A percentile compares a stretch with the other conserved stretches of the same genome.
Evolutionary conservation across 371 early-diverging fungal genomes (phyloP).

Genomic region (Rhizopus stolonifer): DNA sequence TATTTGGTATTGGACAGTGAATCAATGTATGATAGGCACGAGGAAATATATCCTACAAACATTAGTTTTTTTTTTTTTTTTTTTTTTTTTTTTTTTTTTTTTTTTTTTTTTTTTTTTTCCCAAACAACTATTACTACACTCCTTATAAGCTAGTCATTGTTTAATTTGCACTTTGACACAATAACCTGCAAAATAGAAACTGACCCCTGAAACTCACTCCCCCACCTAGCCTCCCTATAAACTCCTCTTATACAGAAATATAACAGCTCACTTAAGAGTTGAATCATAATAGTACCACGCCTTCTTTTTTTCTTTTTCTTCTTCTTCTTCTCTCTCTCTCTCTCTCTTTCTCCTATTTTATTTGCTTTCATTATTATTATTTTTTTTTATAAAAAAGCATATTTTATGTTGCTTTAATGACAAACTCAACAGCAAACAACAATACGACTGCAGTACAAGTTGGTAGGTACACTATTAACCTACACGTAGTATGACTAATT

Average conservation of each 20-base stretch:
- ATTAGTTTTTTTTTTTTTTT: not conserved
- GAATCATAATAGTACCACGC: not conserved
- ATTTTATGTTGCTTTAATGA: constrained; percentile 1
- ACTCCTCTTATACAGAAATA: constrained; percentile 2
- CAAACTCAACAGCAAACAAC: not conserved
- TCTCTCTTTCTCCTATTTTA: not conserved
- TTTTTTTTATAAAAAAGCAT: constrained; percentile 8
- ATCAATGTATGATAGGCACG: constrained; percentile 72
- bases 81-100: not conserved
- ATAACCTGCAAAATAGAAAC: not conserved
- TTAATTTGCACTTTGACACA: not conserved
- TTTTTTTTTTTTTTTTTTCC: not conserved
- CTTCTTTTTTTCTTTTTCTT: not conserved
- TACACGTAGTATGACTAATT: not conserved
- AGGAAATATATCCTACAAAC: constrained; percentile 60
- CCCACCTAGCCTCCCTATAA: not conserved
- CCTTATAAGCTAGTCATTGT: no score
- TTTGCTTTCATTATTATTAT: not conserved
- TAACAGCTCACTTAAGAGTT: constrained; percentile 1
- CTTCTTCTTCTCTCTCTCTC: not conserved
- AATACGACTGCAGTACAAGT: constrained; percentile 21
- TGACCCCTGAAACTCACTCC: not conserved
- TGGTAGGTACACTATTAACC: not conserved
- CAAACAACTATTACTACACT: no score
- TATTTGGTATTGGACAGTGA: no score